Base-by-base conservation (phyloP, 2,329 filamentous ascomycete species). In the Aureobasidium sp. region DNA sequence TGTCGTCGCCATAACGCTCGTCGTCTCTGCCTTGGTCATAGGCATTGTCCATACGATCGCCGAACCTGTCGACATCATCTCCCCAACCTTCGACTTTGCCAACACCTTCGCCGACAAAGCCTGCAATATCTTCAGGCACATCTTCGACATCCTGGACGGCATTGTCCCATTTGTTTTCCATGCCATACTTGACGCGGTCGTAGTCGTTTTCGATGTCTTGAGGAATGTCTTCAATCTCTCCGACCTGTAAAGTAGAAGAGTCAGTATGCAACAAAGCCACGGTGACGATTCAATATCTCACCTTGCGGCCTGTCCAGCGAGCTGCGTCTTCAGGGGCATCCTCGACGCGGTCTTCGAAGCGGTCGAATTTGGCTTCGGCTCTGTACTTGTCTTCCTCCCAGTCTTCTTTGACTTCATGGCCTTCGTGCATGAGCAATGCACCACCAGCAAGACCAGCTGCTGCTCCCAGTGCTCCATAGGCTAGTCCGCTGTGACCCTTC, bases 351-450 rank as follows among this genome's bases (percentile, higher is more conserved):
- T 71, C 25, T 12, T 58, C 63, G 22, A 47, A 56, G n/a, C 58
- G 55, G 16, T 61, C 56, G 19, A 61, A 45, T 8, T 54, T 54
- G 21, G 61, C 55, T 35, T 66, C 63, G 10, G 58, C 53, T 14
- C 60, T 54, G 57, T 63, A 58, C 56, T 65, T 61, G 40, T 64
- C 63, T 38, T 57, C 55, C 39, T 67, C 62, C 42, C 55, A 61
- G 35, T 63, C 56, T 12, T 63, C 55, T 42, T 64, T 57, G 35
- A 72, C 66, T 60, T 74, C 66, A 49, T 72, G 64, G 4, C 70
- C 71, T 54, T 74, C 73, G 55, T 75, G 69, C 68, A 71, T 72
- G 49, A 73, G 58, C 49, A 74, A 53, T 38, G 71, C 73, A 51
- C 72, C 72, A 14, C 70, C 73, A 7, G 68, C 65, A 16, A 72